Conservation (phyloP, 768 basidiomycete genomes). For the Tylopilus plumbeoviolaceoides region DNA sequence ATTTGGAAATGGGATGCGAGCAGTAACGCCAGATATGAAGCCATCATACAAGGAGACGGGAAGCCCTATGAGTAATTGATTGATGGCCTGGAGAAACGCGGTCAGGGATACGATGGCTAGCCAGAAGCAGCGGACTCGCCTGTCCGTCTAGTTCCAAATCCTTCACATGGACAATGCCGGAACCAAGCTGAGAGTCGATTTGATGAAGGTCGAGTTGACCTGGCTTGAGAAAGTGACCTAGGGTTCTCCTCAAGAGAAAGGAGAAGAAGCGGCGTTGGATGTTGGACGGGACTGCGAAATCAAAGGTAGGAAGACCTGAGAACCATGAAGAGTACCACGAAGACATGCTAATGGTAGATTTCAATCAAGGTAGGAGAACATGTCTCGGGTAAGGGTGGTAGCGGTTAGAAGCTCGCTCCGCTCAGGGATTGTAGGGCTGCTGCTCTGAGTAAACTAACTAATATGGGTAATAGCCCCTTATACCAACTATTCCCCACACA, state of each 20-base stretch:
- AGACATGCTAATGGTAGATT: slow-evolving; percentile 32
- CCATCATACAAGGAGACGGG: slow-evolving; percentile 72
- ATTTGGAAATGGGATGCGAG: slow-evolving; percentile 82
- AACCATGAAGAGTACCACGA: slow-evolving; percentile 59
- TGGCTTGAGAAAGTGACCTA: slow-evolving; percentile 84
- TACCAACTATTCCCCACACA: not conserved
- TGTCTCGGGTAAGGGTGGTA: slow-evolving; percentile 10
- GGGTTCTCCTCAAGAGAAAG: slow-evolving; percentile 74
- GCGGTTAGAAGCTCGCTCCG: not conserved
- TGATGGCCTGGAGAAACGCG: slow-evolving; percentile 60
- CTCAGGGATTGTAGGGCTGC: not conserved
- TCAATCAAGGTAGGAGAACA: slow-evolving; percentile 16
- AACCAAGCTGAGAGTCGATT: slow-evolving; percentile 91
- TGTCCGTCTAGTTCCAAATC: slow-evolving; percentile 75
- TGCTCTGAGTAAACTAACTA: slow-evolving; percentile 8
- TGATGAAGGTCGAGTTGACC: slow-evolving; percentile 84
- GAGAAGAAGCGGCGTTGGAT: slow-evolving; percentile 90
- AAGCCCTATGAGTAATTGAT: slow-evolving; percentile 56
- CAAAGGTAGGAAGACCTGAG: slow-evolving; percentile 54
- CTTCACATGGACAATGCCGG: slow-evolving; percentile 82
- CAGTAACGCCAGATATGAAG: slow-evolving; percentile 68
- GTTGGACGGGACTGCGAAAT: slow-evolving; percentile 59
- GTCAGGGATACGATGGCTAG: slow-evolving; percentile 14
- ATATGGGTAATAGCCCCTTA: slow-evolving; percentile 23
- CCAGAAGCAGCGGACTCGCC: slow-evolving; percentile 41